Evolutionary conservation across 192 early-diverging fungal species (phyloP).

Genomic region (Podila epicladia): DNA sequence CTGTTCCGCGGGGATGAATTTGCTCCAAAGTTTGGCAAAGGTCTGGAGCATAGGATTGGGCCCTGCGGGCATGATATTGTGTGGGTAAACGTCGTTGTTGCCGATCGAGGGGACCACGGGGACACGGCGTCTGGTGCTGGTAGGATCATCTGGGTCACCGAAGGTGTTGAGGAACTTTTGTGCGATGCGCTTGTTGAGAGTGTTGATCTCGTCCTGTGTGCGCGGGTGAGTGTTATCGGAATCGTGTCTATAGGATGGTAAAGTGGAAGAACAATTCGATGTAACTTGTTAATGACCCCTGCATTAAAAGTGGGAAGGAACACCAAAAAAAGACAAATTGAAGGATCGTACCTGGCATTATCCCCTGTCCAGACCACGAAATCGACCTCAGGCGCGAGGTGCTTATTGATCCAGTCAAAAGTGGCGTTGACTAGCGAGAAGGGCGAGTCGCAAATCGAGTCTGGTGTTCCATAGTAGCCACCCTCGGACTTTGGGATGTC

Average conservation of each 20-base stretch:
- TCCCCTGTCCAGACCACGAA: conserved; percentile 85
- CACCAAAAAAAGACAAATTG: background rate
- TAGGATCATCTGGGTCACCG: conserved; percentile 15
- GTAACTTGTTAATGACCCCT: too few species aligned
- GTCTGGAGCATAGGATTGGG: conserved; percentile 59
- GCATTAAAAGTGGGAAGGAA: too few species aligned
- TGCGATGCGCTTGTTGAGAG: conserved; percentile 61
- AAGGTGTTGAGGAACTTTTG: conserved; percentile 59
- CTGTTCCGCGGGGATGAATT: conserved; percentile 70
- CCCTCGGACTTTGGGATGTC: conserved; percentile 47
- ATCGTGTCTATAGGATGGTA: conserved; percentile 65
- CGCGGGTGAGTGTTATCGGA: conserved; percentile 69
- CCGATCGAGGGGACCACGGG: conserved; percentile 65
- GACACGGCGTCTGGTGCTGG: conserved; percentile 25
- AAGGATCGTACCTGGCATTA: conserved; percentile 64
- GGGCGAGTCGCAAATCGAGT: conserved; percentile 74
- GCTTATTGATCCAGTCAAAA: conserved; percentile 62
- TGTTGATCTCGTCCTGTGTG: conserved; percentile 66
- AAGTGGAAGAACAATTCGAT: background rate
- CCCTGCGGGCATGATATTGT: conserved; percentile 66
- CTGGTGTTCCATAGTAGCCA: conserved; percentile 67
- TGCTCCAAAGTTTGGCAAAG: conserved; percentile 65
- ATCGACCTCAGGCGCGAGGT: conserved; percentile 63
- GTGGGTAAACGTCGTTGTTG: conserved; percentile 80
- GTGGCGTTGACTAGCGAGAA: conserved; percentile 66